Evolutionary conservation across 2,329 filamentous ascomycete genomes (phyloP), one percentile per base, ranked within the genome.

Genomic region (Alternaria gansuensis): DNA sequence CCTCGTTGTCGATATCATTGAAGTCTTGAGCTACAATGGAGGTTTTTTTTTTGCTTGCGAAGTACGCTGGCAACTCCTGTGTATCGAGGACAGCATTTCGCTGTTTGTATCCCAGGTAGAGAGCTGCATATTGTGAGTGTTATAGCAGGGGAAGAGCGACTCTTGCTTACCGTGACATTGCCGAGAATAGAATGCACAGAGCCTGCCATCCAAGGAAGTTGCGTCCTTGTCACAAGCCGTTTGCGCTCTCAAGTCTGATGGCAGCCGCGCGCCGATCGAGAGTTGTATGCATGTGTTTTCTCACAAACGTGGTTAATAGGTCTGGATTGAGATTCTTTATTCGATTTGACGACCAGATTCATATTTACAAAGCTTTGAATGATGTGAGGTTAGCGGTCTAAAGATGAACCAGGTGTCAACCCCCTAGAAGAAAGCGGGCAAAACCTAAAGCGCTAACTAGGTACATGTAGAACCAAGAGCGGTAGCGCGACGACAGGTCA

Each of bases 21-120:
- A 83, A 83, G 2, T 71, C 73, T 51, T 80, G 71, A 44, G 78
- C 80, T 13, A 74, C 75, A 29, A 82, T 71, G 3, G 79, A 70
- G 1, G 69, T 67, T 40, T 74, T 67, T 40, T 74, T 74, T 13
- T 73, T 65, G 10, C 66, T 62, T 14, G 69, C 69, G 9, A 83
- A 70, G 58, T 78, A 82, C 17, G 64, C 24, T n/a, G 80, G 80
- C 3, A 68, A 73, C 31, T 71, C 60, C 14, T 81, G 64, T 4
- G 59, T 57, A 53, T 84, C 81, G 4, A 84, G 76, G 45, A 76
- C 73, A 8, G 75, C 73, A 66, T 83, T 83, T 40, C 81, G 80
- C 39, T 70, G 76, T 63, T 83, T 83, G 69, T 84, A 84, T 8
- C 82, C 82, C 50, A 77, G 75, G 66, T 84, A 84, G 4, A 84